A percentile compares a stretch with the other conserved stretches of the same genome.
Conservation (phyloP, 1,284 basidiomycete species). For the Salmacisia buchloeana region DNA sequence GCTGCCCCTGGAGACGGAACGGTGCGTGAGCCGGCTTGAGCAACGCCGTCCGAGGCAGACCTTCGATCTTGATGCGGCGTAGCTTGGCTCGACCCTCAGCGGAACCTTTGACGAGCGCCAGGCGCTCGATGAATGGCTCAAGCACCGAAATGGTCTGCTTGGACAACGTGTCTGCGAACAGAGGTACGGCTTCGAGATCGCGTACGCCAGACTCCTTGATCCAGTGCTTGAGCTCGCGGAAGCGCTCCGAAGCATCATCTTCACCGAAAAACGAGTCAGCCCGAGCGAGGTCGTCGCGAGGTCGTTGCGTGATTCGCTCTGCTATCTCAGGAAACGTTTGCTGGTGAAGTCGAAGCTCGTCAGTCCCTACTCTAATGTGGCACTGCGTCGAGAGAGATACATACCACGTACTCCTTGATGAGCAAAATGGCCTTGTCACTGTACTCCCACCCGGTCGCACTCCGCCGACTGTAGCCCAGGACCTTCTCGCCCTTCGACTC, state of each 20-base stretch:
- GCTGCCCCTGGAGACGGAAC: constrained; percentile 82
- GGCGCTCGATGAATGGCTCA: constrained; percentile 69
- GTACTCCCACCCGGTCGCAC: constrained; percentile 83
- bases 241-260: constrained; percentile 62
- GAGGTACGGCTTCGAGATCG: constrained; percentile 84
- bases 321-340: constrained; percentile 44
- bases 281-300: constrained; percentile 58
- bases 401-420: constrained; percentile 73
- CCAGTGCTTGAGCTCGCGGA: constrained; percentile 78
- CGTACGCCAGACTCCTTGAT: constrained; percentile 76
- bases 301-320: constrained; percentile 22
- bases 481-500: constrained; percentile 95
- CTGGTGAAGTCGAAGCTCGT: not conserved
- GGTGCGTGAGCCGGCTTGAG: constrained; percentile 86
- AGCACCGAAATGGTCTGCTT: constrained; percentile 55
- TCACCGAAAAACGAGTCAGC: constrained; percentile 68
- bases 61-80: constrained; percentile 83
- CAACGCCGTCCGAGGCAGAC: constrained; percentile 86
- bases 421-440: constrained; percentile 78
- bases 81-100: constrained; percentile 61
- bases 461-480: constrained; percentile 83
- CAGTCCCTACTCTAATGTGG: not conserved
- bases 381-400: constrained; percentile 19
- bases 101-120: constrained; percentile 43
- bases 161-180: constrained; percentile 84